These are phyloP conservation scores for Cutaneotrichosporon cavernicola DNA, from an alignment of 1,284 basidiomycete genomes.

Conservation along the genomic window DNA sequence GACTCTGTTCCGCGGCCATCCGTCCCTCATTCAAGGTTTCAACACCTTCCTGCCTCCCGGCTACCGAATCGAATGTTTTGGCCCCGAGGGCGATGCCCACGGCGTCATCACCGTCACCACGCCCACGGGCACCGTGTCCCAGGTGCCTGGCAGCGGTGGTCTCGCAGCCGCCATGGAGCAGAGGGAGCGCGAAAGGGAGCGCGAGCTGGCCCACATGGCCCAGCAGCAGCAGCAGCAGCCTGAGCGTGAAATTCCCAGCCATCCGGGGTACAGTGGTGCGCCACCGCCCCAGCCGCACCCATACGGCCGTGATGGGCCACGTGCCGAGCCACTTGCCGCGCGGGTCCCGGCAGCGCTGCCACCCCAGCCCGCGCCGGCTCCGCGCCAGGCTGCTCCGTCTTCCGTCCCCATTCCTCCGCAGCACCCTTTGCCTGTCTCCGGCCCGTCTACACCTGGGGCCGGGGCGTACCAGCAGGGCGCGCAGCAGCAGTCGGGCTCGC, in stretches of 20 bases:
- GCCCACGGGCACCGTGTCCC: conserved; percentile 75
- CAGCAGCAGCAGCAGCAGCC: conserved; percentile 12
- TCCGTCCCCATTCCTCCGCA: conserved; percentile 28
- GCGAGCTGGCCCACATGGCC: conserved; percentile 9
- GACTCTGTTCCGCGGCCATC: conserved; percentile 89
- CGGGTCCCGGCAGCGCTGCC: conserved; percentile 31
- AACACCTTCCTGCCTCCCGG: conserved; percentile 97
- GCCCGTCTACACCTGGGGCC: conserved; percentile 45
- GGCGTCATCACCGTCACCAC: conserved; percentile 93
- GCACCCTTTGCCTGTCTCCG: conserved; percentile 36
- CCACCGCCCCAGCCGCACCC: conserved; percentile 17
- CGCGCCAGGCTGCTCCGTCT: conserved; percentile 36
- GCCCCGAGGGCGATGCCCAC: conserved; percentile 59
- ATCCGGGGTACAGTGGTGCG: neutral
- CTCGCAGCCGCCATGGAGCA: conserved; percentile 44
- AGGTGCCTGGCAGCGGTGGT: conserved; percentile 54
- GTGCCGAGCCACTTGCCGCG: neutral
- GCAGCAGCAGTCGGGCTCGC: conserved; percentile 18
- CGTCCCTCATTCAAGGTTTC: conserved; percentile 93
- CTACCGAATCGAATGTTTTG: conserved; percentile 85
- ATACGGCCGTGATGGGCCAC: conserved; percentile 16
- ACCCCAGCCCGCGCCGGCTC: conserved; percentile 37
- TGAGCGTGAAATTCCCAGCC: conserved; percentile 12
- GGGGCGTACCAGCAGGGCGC: conserved; percentile 5
- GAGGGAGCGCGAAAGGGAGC: conserved; percentile 29